A percentile compares a stretch with the other conserved stretches of the same genome.
Conservation (phyloP, 2,329 filamentous ascomycete genomes). For the Colletotrichum sp. region DNA sequence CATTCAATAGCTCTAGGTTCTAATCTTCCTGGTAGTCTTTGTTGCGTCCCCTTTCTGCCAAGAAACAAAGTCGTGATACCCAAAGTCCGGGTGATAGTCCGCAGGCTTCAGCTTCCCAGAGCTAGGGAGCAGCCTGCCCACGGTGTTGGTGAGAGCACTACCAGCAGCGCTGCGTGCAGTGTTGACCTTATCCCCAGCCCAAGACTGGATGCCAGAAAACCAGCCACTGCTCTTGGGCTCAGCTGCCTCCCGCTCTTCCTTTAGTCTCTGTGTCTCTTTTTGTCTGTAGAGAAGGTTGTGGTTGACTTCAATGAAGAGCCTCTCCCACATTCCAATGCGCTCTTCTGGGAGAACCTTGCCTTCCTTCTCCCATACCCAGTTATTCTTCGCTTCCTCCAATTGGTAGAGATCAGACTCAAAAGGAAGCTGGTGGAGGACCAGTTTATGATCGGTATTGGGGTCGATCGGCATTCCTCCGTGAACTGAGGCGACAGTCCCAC, state of each 20-base stretch:
- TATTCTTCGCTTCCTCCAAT: not conserved
- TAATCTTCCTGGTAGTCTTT: not conserved
- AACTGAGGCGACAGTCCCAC: conserved; percentile 2
- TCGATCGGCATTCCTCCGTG: not conserved
- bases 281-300: conserved; percentile 13
- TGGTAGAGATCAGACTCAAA: conserved; percentile 18
- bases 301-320: conserved; percentile 22
- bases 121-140: not conserved
- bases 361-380: conserved; percentile 15
- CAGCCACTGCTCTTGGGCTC: not conserved
- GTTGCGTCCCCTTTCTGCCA: conserved; percentile 15
- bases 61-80: conserved; percentile 19
- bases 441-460: not conserved
- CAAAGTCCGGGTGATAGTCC: not conserved
- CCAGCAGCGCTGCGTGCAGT: not conserved
- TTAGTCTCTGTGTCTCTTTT: not conserved
- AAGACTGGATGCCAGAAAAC: not conserved
- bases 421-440: conserved; percentile 19
- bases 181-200: not conserved
- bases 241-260: not conserved
- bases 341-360: conserved; percentile 16
- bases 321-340: conserved; percentile 26
- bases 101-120: not conserved
- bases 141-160: not conserved
- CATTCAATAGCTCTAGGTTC: not conserved